A percentile compares a stretch with the other conserved stretches of the same genome.
Conservation (phyloP, 2,329 filamentous ascomycete species). For the Fusarium lateritium region DNA sequence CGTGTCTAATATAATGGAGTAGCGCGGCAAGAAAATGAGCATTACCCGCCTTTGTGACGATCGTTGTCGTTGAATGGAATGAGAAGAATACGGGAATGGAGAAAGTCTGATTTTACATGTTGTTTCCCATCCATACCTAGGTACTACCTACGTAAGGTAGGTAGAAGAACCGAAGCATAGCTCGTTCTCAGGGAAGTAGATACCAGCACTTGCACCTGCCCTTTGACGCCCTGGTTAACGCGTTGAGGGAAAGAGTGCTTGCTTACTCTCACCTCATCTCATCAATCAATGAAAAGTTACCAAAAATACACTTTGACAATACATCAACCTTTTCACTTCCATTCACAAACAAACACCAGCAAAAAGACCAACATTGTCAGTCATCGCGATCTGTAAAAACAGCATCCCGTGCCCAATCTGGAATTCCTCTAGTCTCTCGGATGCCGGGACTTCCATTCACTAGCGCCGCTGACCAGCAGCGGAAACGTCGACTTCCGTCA, state of each 20-base stretch:
- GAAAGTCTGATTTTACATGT: background rate
- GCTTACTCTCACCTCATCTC: too few species aligned
- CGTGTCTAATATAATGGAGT: conserved; percentile 5
- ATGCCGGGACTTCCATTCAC: conserved; percentile 45
- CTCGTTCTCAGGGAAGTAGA: too few species aligned
- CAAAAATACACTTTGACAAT: background rate
- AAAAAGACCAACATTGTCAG: background rate
- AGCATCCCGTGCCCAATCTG: background rate
- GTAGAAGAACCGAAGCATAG: too few species aligned
- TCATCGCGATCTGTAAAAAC: conserved; percentile 11
- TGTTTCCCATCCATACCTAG: background rate
- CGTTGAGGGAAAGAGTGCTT: too few species aligned
- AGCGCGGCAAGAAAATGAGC: conserved; percentile 6
- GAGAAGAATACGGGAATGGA: background rate
- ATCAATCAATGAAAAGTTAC: background rate
- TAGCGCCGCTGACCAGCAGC: conserved; percentile 44
- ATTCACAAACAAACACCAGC: background rate
- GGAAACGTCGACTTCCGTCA: conserved; percentile 44
- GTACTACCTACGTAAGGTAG: too few species aligned
- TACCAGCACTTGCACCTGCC: too few species aligned
- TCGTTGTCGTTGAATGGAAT: conserved; percentile 17
- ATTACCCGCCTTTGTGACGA: conserved; percentile 13
- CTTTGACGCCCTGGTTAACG: too few species aligned
- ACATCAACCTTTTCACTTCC: too few species aligned
- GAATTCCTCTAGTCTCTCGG: conserved; percentile 44